phyloP scores from a whole-genome alignment of 2,329 filamentous ascomycete genomes.

The Penicillium sp. region DNA sequence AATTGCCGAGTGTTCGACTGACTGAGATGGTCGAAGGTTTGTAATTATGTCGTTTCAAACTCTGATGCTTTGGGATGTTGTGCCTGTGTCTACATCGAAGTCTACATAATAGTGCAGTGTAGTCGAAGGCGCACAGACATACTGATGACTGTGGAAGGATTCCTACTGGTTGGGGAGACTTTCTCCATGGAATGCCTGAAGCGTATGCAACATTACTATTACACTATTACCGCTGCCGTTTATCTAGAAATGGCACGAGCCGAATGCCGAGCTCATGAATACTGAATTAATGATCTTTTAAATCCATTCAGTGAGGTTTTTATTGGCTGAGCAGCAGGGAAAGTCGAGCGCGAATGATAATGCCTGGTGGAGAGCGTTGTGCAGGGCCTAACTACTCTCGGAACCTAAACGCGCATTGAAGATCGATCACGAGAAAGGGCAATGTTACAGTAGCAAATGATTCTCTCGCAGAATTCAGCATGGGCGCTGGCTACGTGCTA shows the following conservation, averaged over 20 bases:
- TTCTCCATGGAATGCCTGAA: slow-evolving; percentile 12
- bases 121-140: slow-evolving; percentile 13
- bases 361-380: neutral
- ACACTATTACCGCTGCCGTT: neutral
- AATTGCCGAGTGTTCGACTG: neutral
- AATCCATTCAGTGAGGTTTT: too few relatives aligned
- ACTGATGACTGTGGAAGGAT: slow-evolving; percentile 2
- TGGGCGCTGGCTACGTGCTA: too few relatives aligned
- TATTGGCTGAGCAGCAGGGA: too few relatives aligned
- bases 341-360: neutral
- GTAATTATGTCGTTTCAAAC: neutral
- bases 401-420: neutral
- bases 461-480: neutral
- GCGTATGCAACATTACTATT: neutral
- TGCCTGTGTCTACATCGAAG: neutral
- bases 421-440: neutral
- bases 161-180: neutral
- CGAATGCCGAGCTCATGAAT: neutral
- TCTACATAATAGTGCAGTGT: neutral
- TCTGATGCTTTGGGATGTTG: neutral
- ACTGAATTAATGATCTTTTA: too few relatives aligned
- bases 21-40: neutral
- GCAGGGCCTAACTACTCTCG: neutral
- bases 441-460: neutral
- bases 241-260: neutral